Evolutionary conservation across 257 asterid species (phyloP), one percentile per base, ranked within the genome.

Genomic region (Nicotiana otophora): DNA sequence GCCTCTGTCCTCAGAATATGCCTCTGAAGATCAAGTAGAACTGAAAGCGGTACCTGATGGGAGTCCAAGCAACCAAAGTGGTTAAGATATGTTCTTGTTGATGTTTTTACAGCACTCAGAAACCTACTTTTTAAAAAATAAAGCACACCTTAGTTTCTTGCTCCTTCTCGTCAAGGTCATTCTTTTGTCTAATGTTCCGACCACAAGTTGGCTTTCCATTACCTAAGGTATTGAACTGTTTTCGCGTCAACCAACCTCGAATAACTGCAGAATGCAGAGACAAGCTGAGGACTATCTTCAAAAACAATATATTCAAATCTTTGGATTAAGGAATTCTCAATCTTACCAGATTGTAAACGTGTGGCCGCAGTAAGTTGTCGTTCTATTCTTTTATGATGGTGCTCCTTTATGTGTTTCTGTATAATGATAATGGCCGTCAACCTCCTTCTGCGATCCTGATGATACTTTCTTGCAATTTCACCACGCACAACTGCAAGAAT

Each of bases 401-500:
- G 85, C 17, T 78, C 82, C 75, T 86, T 87, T 7, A 82, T 31
- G 23, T 81, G 90, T 83, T 85, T 93, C 85, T 93, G 95, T 78
- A 93, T 89, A 12, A 70, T 5, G 54, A 82, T 62, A 15, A 85
- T 80, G 9, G 92, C 92, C 67, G 36, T 58, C 33, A 87, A 81
- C 48, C 84, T 84, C 84, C 42, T 81, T 3, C 48, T 81, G 26
- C 86, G 74, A 53, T 12, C 31, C 3, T 79, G 55, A 78, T 74
- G 86, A 65, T 65, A 68, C 81, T 82, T 89, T 82, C 98, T 86
- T 63, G 86, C 87, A 46, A 81, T 91, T 84, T 91, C 92, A 34
- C 97, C 97, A 0, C 98, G 97, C 53, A 89, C 88, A 82, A 90
- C 98, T 92, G 89, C 90, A 81, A 7, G 68, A 6, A 57, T 28